A percentile compares a stretch with the other conserved stretches of the same genome.
phyloP scores from a whole-genome alignment of 176 grass and related monocot genomes.

The Rhynchospora pubera region DNA sequence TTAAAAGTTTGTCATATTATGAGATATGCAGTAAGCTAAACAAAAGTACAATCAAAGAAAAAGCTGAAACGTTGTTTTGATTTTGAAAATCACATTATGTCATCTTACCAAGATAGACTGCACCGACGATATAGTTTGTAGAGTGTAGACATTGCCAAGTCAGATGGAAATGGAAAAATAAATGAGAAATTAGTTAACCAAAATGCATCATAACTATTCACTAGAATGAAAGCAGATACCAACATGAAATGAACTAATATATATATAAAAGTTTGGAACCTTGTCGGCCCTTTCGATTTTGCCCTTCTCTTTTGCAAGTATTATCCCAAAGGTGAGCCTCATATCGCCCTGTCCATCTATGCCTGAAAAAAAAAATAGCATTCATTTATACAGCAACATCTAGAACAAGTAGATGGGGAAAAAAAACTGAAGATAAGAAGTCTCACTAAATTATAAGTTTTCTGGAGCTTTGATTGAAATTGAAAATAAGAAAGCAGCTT shows the following conservation, averaged over 20 bases:
- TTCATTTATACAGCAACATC: not conserved
- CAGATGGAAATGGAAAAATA: constrained; percentile 4
- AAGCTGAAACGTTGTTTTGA: not conserved
- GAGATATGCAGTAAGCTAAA: not conserved
- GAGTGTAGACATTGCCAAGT: not conserved
- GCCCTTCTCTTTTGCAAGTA: constrained; percentile 96
- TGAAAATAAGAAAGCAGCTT: not conserved
- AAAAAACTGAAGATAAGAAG: too few relatives aligned
- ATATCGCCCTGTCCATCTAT: constrained; percentile 98
- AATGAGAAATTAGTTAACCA: constrained; percentile 6
- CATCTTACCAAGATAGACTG: constrained; percentile 88
- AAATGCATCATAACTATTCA: not conserved
- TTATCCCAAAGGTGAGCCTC: constrained; percentile 99
- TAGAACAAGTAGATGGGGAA: too few relatives aligned
- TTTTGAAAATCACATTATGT: not conserved
- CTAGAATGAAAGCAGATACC: not conserved
- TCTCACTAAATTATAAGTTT: not conserved
- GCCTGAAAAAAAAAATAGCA: constrained; percentile 41
- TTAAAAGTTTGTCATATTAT: not conserved
- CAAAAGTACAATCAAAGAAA: not conserved
- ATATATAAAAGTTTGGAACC: constrained; percentile 29
- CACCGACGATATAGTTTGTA: not conserved
- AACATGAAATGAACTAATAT: not conserved
- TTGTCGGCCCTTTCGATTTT: constrained; percentile 96
- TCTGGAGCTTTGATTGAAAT: not conserved